phyloP scores from a whole-genome alignment of 192 early-diverging fungal genomes.

The Coemansia sp. region DNA sequence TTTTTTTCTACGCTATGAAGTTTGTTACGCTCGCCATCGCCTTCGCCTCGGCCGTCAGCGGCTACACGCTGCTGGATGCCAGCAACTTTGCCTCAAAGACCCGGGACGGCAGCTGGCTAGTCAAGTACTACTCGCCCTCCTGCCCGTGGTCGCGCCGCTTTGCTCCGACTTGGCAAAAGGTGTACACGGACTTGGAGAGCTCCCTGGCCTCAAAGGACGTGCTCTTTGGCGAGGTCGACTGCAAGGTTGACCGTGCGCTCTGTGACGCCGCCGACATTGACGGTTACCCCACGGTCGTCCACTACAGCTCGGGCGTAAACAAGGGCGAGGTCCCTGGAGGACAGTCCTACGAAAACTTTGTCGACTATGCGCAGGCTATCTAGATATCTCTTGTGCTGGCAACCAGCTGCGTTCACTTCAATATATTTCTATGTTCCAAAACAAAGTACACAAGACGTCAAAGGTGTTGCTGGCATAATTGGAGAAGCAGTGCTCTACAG shows the following conservation, averaged over 20 bases:
- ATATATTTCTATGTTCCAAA: background rate
- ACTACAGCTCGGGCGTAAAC: constrained; percentile 43
- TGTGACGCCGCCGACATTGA: constrained; percentile 45
- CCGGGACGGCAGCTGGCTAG: constrained; percentile 51
- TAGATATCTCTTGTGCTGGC: background rate
- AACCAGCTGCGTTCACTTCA: background rate
- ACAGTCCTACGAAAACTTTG: constrained; percentile 39
- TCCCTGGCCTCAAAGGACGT: constrained; percentile 31
- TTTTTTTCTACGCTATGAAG: constrained; percentile 32
- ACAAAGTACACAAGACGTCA: too few relatives aligned
- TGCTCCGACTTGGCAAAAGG: constrained; percentile 55
- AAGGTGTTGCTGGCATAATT: too few relatives aligned
- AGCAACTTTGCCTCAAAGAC: constrained; percentile 41
- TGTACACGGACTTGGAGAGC: constrained; percentile 40
- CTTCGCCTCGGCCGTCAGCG: constrained; percentile 39
- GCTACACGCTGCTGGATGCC: constrained; percentile 44
- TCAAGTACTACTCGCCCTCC: constrained; percentile 56
- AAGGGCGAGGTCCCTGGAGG: constrained; percentile 55
- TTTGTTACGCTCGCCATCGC: constrained; percentile 15
- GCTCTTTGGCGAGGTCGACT: constrained; percentile 53
- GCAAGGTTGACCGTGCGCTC: constrained; percentile 43
- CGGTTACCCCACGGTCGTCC: constrained; percentile 54
- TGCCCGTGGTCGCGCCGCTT: constrained; percentile 56
- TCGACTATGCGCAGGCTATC: constrained; percentile 31
- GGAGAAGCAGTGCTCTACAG: background rate